Evolutionary conservation across 2,329 filamentous ascomycete genomes (phyloP), one percentile per base, ranked within the genome.

Genomic region (Arthrobotrys musiformis): DNA sequence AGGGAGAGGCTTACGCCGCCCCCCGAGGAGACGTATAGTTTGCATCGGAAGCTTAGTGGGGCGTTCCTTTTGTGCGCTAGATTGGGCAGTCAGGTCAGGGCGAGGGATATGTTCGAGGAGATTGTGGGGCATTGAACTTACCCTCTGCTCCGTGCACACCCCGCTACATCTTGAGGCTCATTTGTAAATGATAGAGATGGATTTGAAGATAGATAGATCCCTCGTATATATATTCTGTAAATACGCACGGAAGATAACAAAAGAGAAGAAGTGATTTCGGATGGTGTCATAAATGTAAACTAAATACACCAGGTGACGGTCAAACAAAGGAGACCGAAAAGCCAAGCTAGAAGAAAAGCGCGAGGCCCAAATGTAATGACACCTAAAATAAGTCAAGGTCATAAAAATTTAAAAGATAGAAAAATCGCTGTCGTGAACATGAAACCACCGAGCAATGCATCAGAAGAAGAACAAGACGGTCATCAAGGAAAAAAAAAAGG

Each of bases 11-110:
- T 99, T 19, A 90, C 93, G 15, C 94, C 95, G 24, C 95, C 96
- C 24, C 95, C 95, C 0, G 96, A 99, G 85, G 95, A 99, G 86
- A 99, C 95, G 63, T 99, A 99, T 82, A 94, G 91, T 82, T 84
- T 99, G 81, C 95, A 99, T 84, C 89, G 95, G 77, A 99, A 99
- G 85, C 85, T 99, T 67, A 97, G 93, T 83, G 95, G 95, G 0
- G 96, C 95, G 0, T 99, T 99, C 82, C 84, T 99, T 81, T 86
- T 99, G 17, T 99, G 95, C 83, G 94, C 95, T 0, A 88, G 90
- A 79, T 83, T 99, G 75, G 93, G 93, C 2, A 97, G 93, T 83
- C 88, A 89, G 79, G 94, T 99, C 1, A 86, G 86, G 70, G 97
- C 94, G 81, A 89, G 91, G 79, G 90, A 92, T 74, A 84, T 99